Evolutionary conservation across 2,329 filamentous ascomycete species (phyloP).

Genomic region (Pseudogymnoascus sp.): DNA sequence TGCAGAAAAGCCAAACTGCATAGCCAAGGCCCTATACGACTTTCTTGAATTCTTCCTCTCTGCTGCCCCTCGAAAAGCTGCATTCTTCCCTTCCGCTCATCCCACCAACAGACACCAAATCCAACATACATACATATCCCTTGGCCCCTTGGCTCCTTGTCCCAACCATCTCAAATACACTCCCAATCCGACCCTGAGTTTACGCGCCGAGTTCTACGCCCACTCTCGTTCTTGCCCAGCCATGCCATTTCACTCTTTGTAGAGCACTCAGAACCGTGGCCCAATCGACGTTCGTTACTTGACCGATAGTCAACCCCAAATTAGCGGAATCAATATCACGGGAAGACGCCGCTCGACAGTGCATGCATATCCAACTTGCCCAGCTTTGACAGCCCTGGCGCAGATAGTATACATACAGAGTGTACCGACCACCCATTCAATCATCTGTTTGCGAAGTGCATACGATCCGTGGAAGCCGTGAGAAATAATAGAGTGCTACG

Average conservation of each 20-base stretch:
- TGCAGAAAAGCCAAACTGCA: not conserved
- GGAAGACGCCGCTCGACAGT: not conserved
- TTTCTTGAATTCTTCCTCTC: not conserved
- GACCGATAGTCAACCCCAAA: not conserved
- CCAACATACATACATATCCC: conserved; percentile 6
- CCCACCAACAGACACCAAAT: conserved; percentile 2
- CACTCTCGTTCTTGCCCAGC: conserved; percentile 2
- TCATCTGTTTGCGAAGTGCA: not conserved
- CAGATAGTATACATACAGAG: not conserved
- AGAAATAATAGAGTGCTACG: not conserved
- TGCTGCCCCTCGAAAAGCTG: not conserved
- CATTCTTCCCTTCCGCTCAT: not conserved
- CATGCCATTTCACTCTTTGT: conserved; percentile 4
- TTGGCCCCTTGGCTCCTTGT: not conserved
- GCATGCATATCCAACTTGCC: not conserved
- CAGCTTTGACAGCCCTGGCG: conserved; percentile 1
- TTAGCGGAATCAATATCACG: conserved; percentile 7
- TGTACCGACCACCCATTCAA: not conserved
- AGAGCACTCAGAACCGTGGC: not conserved
- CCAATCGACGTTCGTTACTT: conserved; percentile 7
- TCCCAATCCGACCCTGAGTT: conserved; percentile 5
- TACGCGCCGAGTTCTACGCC: conserved; percentile 1
- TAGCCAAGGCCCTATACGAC: not conserved
- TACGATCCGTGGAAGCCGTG: not conserved
- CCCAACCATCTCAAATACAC: not conserved